Base-by-base conservation (phyloP, 371 early-diverging fungal species). In the Umbelopsis sp. region DNA sequence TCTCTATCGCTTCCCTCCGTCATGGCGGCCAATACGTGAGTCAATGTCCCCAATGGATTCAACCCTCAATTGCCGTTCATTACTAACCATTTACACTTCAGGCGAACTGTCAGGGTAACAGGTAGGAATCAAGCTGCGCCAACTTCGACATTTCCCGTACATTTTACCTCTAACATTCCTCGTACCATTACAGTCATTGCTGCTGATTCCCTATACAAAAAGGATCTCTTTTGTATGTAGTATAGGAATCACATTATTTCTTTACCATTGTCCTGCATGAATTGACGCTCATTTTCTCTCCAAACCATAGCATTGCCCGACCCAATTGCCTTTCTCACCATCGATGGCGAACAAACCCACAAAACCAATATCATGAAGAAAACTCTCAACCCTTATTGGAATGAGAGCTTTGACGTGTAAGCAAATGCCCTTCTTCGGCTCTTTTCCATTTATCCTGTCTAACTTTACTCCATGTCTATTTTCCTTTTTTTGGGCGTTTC, bases 281-380 rank as follows among this genome's bases (percentile, higher is more conserved):
- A 65, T 25, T 22, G 22, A 22, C 37, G 35, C 63, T 12, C n/a
- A 29, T 35, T 16, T 63, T 50, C 25, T 32, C 62, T 38, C 24
- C 66, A 50, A 66, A 25, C 5, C 2, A 16, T 38, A n/a, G 22
- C 71, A 11, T 79, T 88, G 18, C 96, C 96, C 20, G 94, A 96
- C 75, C 95, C 95, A 3, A 94, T 95, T 77, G 94, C 90, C 12
- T 90, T 95, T 20, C 80, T 95, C 16, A 94, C 94, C 0, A 91
- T 93, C n/a, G 92, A 91, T 72, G 88, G 89, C 10, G 88, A 87
- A 68, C 89, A 89, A 74, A 92, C 89, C 6, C 86, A 90, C 38
- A 86, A 89, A 7, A 87, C 92, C 18, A 74, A 80, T n/a, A 87
- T 84, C 48, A 78, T 87, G 67, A 87, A 84, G 73, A 83, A 82